Evolutionary conservation across 169 alveolate species (phyloP).

Genomic region (Cryptosporidium sp.): DNA sequence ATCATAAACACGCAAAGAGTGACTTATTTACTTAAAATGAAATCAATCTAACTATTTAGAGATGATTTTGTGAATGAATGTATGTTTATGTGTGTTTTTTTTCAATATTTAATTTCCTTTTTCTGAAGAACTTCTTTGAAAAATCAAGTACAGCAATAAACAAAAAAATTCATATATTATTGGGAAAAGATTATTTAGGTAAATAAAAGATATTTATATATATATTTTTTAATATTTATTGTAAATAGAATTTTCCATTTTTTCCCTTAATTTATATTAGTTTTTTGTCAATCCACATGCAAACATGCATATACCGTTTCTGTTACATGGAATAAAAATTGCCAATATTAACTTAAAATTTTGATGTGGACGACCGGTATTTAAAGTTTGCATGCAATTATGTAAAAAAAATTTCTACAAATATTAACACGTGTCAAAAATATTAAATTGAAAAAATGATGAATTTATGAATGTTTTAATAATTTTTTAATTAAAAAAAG

Average conservation of each 20-base stretch:
- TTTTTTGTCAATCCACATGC: not conserved
- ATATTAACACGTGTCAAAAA: not conserved
- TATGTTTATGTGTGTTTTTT: not conserved
- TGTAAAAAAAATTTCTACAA: not conserved
- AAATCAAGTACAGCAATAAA: too few species aligned
- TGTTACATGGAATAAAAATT: not conserved
- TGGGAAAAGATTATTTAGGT: not conserved
- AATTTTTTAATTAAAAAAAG: too few species aligned
- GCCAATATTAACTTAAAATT: not conserved
- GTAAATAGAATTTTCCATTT: not conserved
- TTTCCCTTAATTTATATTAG: not conserved
- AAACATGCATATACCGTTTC: not conserved
- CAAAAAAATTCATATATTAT: not conserved
- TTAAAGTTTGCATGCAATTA: not conserved
- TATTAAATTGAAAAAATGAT: not conserved
- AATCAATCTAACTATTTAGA: not conserved
- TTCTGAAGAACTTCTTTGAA: not conserved
- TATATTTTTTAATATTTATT: not conserved
- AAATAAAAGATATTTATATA: too few species aligned
- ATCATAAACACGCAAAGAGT: conserved; percentile 62
- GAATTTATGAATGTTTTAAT: not conserved
- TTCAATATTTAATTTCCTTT: not conserved
- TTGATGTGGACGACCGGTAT: conserved; percentile 5
- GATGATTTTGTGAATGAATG: not conserved
- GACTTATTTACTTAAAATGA: conserved; percentile 28